Percentiles rank a stretch among this genome's conserved stretches.
phyloP scores from a whole-genome alignment of 805 yeast species.

The Peterozyma xylosa region DNA sequence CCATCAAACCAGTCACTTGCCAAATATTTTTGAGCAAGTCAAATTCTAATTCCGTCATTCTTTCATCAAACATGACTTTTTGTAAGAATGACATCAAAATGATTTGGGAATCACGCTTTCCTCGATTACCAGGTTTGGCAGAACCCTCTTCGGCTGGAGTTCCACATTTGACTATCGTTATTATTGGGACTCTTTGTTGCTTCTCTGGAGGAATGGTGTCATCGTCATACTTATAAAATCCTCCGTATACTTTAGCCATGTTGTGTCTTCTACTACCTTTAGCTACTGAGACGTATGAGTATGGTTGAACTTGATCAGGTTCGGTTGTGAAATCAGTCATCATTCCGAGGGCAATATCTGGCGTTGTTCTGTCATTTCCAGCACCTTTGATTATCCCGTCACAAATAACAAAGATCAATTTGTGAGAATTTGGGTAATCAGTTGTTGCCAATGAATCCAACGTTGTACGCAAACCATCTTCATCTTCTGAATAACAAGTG shows the following conservation, averaged over 20 bases:
- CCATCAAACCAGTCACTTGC: constrained; percentile 79
- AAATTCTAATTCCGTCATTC: constrained; percentile 87
- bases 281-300: constrained; percentile 93
- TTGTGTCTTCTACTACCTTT: constrained; percentile 92
- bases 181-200: constrained; percentile 79
- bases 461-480: constrained; percentile 77
- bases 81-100: constrained; percentile 87
- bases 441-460: constrained; percentile 92
- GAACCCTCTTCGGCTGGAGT: constrained; percentile 69
- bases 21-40: constrained; percentile 70
- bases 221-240: constrained; percentile 83
- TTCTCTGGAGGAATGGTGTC: constrained; percentile 66
- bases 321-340: constrained; percentile 74
- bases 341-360: constrained; percentile 82
- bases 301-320: constrained; percentile 67
- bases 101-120: constrained; percentile 92
- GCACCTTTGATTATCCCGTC: constrained; percentile 95
- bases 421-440: constrained; percentile 93
- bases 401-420: constrained; percentile 75
- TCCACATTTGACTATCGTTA: constrained; percentile 81
- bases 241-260: constrained; percentile 95
- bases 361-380: constrained; percentile 82
- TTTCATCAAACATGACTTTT: constrained; percentile 80
- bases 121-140: constrained; percentile 87
- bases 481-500: constrained; percentile 94